A percentile compares a stretch with the other conserved stretches of the same genome.
Evolutionary conservation across 2,329 filamentous ascomycete species (phyloP).

Genomic region (Elsinoe necatrix): DNA sequence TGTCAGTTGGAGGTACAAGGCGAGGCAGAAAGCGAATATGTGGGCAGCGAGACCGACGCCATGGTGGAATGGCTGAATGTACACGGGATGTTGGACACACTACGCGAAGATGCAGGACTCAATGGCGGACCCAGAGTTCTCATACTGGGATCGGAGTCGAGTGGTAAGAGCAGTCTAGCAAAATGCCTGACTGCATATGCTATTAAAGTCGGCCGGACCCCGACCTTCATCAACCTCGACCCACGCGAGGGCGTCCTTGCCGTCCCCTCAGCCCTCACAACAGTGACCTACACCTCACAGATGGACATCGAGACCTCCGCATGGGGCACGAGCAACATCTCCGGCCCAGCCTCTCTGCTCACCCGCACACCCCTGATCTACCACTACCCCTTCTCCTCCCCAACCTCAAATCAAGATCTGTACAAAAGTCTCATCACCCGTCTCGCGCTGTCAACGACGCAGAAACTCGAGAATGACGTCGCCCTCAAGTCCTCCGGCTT

Average conservation of each 20-base stretch:
- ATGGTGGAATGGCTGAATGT: conserved; percentile 75
- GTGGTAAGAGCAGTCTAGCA: conserved; percentile 55
- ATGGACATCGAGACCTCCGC: conserved; percentile 75
- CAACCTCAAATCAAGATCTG: conserved; percentile 60
- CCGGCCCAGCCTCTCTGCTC: conserved; percentile 76
- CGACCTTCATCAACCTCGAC: conserved; percentile 72
- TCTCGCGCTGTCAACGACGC: conserved; percentile 69
- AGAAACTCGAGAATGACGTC: conserved; percentile 66
- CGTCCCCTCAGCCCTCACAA: conserved; percentile 67
- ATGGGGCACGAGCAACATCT: conserved; percentile 85
- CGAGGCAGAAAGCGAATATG: conserved; percentile 59
- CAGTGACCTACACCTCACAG: conserved; percentile 76
- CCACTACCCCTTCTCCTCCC: conserved; percentile 67
- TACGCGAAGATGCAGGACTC: conserved; percentile 51
- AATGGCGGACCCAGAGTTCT: conserved; percentile 66
- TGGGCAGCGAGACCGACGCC: conserved; percentile 65
- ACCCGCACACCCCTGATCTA: conserved; percentile 90
- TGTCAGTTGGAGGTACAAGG: conserved; percentile 74
- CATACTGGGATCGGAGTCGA: conserved; percentile 66
- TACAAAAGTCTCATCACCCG: conserved; percentile 68
- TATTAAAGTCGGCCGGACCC: conserved; percentile 73
- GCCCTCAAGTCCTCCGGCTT: conserved; percentile 65
- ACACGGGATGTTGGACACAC: conserved; percentile 73
- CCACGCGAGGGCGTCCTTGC: conserved; percentile 56
- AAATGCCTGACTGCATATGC: conserved; percentile 66